Evolutionary conservation across 306 rosid genomes (phyloP), one percentile per base, ranked within the genome.

Genomic region (Pyrus betulifolia): DNA sequence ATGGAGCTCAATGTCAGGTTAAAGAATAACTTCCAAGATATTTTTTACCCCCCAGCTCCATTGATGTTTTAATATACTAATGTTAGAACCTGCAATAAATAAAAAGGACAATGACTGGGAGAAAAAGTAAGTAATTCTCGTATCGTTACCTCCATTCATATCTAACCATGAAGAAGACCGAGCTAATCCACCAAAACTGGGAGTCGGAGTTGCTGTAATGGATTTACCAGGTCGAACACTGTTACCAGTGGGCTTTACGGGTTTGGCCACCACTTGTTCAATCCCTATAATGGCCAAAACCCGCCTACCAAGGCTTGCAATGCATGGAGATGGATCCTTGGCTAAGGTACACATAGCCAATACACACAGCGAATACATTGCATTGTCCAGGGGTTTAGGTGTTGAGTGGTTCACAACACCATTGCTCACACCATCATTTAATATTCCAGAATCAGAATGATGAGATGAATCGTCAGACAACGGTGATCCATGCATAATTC

Each of bases 151-250:
- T 80, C 93, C 96, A 81, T 91, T 92, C 97, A 96, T 96, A 73
- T 96, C 98, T 69, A 96, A 88, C 99, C 96, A 96, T 18, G 99
- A 93, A 70, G 97, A 89, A 1, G 98, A 96, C 58, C 97, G 98
- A 81, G 89, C 96, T 76, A 93, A 76, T 78, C 98, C 96, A 64
- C 88, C 85, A 85, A 85, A 83, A 77, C n/a, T 83, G 64, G 86
- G 86, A 72, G 74, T 78, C 3, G 75, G 74, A 76, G 91, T 74
- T 61, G 91, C 72, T 35, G 81, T 51, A 30, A 81, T 49, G 54
- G 81, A 52, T 74, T 92, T 97, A 78, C 87, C 81, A 42, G 87
- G 67, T 38, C 89, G 87, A 74, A 76, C 49, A 76, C 87, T 81
- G 58, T 76, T 72, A 75, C 77, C 80, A 55, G 68, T 10, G 45